Base-by-base conservation (phyloP, 495 filamentous ascomycete genomes). In the Evansstolkia leycettana region DNA sequence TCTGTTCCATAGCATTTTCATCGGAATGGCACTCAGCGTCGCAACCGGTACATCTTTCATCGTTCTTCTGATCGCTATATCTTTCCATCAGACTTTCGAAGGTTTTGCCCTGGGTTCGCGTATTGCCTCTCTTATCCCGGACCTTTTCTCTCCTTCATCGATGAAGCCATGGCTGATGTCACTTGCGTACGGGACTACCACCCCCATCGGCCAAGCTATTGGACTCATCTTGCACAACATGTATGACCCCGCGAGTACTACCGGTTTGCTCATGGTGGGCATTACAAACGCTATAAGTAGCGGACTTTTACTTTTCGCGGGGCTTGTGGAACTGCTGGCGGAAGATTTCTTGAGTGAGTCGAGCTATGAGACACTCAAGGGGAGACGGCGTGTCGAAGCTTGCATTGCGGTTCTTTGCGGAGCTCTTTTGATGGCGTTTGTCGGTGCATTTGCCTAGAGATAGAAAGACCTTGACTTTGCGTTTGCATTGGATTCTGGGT, bases 271-370 rank as follows among this genome's bases (percentile, higher is more conserved):
- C 18, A 85, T 86, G 76, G 88, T 94, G 2, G 89, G 89, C 11
- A 72, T 87, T 46, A 94, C 87, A 66, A 96, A 96, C 47, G 87
- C 82, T 19, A 82, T 96, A 39, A 85, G 78, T 17, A 80, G 76
- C 46, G 89, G 89, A 0, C 60, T 96, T 32, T 53, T 96, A 33
- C 66, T 96, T 7, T 96, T 94, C 58, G 89, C 89, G 0, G 88
- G 89, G 3, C 56, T 96, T 36, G 89, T 94, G 0, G 87, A 94
- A 56, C 60, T 96, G 29, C 68, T 96, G 9, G 85, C 89, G 4
- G 89, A 96, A 58, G 89, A 96, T 50, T 95, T 96, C 54, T 55
- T 96, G 45, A 82, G 76, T 36, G 85, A 94, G 45, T 75, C 81
- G 52, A 94, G 88, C 50, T 95, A 93, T 63, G 68, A 62, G 40